Conservation (phyloP, 768 basidiomycete genomes). For the Lactifluus hygrophoroides region DNA sequence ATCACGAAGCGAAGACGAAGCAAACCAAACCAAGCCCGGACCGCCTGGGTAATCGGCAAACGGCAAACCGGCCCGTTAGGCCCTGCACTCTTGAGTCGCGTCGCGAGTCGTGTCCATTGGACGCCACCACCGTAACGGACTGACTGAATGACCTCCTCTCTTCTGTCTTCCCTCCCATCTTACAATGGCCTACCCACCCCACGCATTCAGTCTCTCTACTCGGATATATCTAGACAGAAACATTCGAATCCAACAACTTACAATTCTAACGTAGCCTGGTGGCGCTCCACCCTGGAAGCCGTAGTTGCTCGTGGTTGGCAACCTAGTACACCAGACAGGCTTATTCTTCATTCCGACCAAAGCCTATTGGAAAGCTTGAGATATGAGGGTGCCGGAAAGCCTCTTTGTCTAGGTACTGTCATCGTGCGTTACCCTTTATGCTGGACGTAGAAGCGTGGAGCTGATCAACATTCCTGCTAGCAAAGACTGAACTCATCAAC, state of each 20-base stretch:
- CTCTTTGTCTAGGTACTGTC: slow-evolving; percentile 60
- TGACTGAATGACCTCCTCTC: neutral
- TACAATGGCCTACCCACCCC: slow-evolving; percentile 39
- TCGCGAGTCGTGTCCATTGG: too few species aligned
- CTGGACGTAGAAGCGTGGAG: neutral
- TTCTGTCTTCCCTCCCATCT: slow-evolving; percentile 32
- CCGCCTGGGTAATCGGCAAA: neutral
- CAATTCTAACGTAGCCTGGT: slow-evolving; percentile 79
- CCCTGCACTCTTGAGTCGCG: neutral
- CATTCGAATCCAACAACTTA: slow-evolving; percentile 79
- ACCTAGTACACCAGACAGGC: slow-evolving; percentile 33
- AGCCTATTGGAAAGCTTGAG: slow-evolving; percentile 49
- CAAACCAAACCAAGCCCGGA: too few species aligned
- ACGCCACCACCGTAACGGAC: too few species aligned
- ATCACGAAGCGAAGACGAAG: neutral
- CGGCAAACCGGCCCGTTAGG: neutral
- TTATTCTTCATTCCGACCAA: slow-evolving; percentile 51
- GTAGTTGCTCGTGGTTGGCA: slow-evolving; percentile 55
- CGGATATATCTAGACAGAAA: slow-evolving; percentile 79
- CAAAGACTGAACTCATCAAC: slow-evolving; percentile 57
- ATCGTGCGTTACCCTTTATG: slow-evolving; percentile 47
- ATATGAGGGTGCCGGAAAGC: slow-evolving; percentile 65
- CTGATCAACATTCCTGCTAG: slow-evolving; percentile 36
- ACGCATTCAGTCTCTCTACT: slow-evolving; percentile 75
- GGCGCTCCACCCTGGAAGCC: slow-evolving; percentile 59